Evolutionary conservation across 2,329 filamentous ascomycete genomes (phyloP), one percentile per base, ranked within the genome.

Genomic region (Claviceps maximensis): DNA sequence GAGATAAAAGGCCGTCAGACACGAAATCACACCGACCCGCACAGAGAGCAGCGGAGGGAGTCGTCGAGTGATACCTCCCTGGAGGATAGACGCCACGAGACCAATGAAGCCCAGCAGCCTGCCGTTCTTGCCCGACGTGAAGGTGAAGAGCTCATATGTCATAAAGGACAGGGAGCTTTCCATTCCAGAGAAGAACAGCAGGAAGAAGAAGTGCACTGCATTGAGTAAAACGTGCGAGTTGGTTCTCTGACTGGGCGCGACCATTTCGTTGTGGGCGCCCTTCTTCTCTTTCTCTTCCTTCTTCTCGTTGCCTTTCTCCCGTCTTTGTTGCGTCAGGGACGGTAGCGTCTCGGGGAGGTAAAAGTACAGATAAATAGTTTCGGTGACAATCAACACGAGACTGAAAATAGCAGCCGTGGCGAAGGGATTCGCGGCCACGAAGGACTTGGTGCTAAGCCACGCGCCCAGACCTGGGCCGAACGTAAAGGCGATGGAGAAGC

Each of bases 111-210:
- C 91, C 2, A 98, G 81, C 2, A 98, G 76, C 12, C 83, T 81
- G 17, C 93, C 93, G 58, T 94, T 95, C 51, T 88, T 79, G 45
- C 82, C 79, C 1, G 89, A 85, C 12, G 77, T 80, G 65, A 93
- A 94, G 9, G 79, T 79, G 67, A 97, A 97, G 46, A 98, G 79
- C 51, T 95, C 91, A 62, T 93, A 95, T 0, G 91, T 97, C 82
- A 98, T 90, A 67, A 98, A 98, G 0, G 93, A 90, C 3, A 98
- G 78, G 1, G 89, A 95, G 68, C 95, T 97, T 66, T 98, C 93
- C 86, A 98, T 91, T 56, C 93, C 93, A 2, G 89, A 95, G 71
- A 98, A 98, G 70, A 95, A 95, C 13, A 98, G 82, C 55, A 98
- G 82, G 69, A 98, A 98, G 47, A 84, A 72, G 63, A 97, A 86